phyloP scores from a whole-genome alignment of 108 stramenopile genomes.

The Nannochloropsis oceanica region DNA sequence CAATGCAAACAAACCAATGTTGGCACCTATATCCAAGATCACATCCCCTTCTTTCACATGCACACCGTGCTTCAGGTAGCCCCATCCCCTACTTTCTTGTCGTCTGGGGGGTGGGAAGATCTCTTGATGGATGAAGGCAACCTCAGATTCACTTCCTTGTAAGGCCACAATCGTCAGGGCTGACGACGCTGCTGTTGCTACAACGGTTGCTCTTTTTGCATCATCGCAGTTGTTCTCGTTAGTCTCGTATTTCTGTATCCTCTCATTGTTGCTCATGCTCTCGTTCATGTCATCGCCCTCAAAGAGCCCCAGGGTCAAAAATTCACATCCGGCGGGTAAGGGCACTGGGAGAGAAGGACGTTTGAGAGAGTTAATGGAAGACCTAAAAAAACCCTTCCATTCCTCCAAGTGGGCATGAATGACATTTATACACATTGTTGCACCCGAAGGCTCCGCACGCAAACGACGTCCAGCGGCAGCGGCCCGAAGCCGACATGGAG shows the following conservation, averaged over 20 bases:
- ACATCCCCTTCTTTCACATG: not conserved
- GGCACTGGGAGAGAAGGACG: not conserved
- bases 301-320: not conserved
- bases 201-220: no score
- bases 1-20: not conserved
- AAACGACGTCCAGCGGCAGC: not conserved
- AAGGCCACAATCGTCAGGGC: not conserved
- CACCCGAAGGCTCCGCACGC: not conserved
- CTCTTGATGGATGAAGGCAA: not conserved
- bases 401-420: not conserved
- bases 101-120: not conserved
- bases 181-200: not conserved
- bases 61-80: not conserved
- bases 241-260: no score
- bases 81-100: not conserved
- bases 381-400: not conserved
- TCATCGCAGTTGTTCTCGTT: no score
- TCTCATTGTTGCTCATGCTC: no score
- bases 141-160: not conserved
- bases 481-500: not conserved
- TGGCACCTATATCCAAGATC: not conserved
- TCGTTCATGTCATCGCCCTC: not conserved
- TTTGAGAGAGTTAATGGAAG: not conserved
- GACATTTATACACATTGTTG: not conserved
- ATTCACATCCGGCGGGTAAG: not conserved